Conservation (phyloP, 148 eudicot species). For the Chenopodium berlandieri region DNA sequence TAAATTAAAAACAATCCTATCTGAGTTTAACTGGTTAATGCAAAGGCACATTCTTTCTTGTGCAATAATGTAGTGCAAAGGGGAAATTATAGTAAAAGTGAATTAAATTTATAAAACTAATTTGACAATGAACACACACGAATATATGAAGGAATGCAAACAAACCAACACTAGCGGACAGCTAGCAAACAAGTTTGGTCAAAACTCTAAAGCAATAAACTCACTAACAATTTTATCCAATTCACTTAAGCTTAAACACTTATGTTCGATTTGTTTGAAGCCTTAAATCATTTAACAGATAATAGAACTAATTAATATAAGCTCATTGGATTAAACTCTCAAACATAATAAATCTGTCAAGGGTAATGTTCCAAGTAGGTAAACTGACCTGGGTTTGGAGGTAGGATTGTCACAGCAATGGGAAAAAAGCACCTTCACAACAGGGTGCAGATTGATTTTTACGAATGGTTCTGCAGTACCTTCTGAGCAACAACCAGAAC, state of each 20-base stretch:
- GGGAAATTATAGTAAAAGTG: no score
- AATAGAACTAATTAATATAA: background rate
- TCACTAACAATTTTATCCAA: no score
- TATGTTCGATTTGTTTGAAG: background rate
- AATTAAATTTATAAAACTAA: no score
- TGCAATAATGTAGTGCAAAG: no score
- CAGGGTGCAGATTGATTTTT: slow-evolving; percentile 61
- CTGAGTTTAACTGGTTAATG: no score
- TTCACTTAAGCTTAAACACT: no score
- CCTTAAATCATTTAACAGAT: background rate
- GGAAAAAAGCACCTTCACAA: slow-evolving; percentile 64
- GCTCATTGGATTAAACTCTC: background rate
- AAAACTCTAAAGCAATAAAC: no score
- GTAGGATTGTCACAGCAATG: slow-evolving; percentile 29
- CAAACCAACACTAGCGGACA: no score
- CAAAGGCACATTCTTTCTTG: no score
- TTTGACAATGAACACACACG: no score
- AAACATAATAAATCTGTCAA: background rate
- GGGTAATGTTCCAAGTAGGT: background rate
- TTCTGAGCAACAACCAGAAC: slow-evolving; percentile 49
- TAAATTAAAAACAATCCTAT: background rate
- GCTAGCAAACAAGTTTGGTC: no score
- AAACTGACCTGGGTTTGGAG: slow-evolving; percentile 50
- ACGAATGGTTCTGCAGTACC: slow-evolving; percentile 34
- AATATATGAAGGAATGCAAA: no score